A percentile compares a stretch with the other conserved stretches of the same genome.
Conservation (phyloP, 768 basidiomycete species). For the Trametes cinnabarina region DNA sequence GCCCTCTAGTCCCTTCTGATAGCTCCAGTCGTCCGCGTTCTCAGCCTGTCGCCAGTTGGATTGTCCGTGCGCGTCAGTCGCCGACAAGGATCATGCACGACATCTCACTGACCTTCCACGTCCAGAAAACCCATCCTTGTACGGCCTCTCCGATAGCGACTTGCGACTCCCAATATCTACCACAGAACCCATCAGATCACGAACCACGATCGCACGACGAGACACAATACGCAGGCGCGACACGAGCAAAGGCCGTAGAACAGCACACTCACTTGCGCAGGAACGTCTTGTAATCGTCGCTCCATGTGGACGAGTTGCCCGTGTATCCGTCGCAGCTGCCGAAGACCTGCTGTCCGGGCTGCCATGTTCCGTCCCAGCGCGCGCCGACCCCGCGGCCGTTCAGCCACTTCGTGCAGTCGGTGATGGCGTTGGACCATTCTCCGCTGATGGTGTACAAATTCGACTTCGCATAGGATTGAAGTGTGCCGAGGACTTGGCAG, state of each 20-base stretch:
- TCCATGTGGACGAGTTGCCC: conserved; percentile 57
- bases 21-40: conserved; percentile 74
- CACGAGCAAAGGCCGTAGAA: no score
- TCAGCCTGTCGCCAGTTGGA: conserved; percentile 43
- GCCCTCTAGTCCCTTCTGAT: conserved; percentile 66
- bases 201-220: not conserved
- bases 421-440: conserved; percentile 75
- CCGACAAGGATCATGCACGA: not conserved
- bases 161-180: conserved; percentile 79
- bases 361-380: conserved; percentile 63
- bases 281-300: conserved; percentile 59
- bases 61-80: no score
- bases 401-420: conserved; percentile 76
- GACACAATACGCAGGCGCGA: not conserved
- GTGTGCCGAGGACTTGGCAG: conserved; percentile 47
- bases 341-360: conserved; percentile 43
- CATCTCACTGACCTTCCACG: conserved; percentile 61
- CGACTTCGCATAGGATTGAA: conserved; percentile 45
- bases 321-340: conserved; percentile 65
- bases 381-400: conserved; percentile 74
- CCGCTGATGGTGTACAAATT: conserved; percentile 77
- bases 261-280: conserved; percentile 56
- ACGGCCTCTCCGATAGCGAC: conserved; percentile 69
- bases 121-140: conserved; percentile 75
- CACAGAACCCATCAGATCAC: not conserved